A percentile compares a stretch with the other conserved stretches of the same genome.
These are phyloP conservation scores for Dalechampia spathulata DNA, from an alignment of 441 rosid genomes.

Conservation along the genomic window DNA sequence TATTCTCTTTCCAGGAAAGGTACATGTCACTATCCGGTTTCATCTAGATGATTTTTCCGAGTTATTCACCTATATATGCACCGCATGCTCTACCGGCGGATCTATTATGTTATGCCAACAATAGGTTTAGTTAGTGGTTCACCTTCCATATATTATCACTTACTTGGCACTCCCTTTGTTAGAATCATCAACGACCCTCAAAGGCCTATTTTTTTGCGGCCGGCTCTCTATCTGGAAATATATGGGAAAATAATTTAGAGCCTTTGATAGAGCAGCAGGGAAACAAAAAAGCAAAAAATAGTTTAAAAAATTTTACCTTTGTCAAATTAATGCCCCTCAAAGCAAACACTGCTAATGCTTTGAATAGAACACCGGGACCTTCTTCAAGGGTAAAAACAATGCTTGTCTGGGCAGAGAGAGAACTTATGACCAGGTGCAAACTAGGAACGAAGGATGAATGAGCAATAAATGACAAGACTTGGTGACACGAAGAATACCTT, in stretches of 20 bases:
- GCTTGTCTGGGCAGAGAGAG: constrained; percentile 53
- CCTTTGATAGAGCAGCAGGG: background rate
- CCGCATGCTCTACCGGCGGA: background rate
- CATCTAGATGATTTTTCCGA: too few species aligned
- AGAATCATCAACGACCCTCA: constrained; percentile 70
- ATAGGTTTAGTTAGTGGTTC: background rate
- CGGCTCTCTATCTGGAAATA: constrained; percentile 80
- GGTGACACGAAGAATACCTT: constrained; percentile 41
- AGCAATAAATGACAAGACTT: background rate
- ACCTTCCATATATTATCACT: constrained; percentile 18
- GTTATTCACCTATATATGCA: background rate
- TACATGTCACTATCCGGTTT: too few species aligned
- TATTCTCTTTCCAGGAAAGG: too few species aligned
- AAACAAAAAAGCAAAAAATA: constrained; percentile 3
- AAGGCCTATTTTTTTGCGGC: constrained; percentile 61
- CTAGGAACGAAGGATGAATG: background rate
- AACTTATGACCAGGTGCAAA: background rate
- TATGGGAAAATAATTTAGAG: constrained; percentile 3
- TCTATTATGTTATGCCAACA: background rate
- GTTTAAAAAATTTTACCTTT: constrained; percentile 36
- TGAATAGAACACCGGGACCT: constrained; percentile 87
- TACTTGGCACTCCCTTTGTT: constrained; percentile 79
- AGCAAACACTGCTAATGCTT: constrained; percentile 88
- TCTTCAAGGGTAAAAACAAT: constrained; percentile 87
- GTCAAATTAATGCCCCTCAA: constrained; percentile 67